Conservation (phyloP, 129 eudicot genomes). For the Dittrichia graveolens region DNA sequence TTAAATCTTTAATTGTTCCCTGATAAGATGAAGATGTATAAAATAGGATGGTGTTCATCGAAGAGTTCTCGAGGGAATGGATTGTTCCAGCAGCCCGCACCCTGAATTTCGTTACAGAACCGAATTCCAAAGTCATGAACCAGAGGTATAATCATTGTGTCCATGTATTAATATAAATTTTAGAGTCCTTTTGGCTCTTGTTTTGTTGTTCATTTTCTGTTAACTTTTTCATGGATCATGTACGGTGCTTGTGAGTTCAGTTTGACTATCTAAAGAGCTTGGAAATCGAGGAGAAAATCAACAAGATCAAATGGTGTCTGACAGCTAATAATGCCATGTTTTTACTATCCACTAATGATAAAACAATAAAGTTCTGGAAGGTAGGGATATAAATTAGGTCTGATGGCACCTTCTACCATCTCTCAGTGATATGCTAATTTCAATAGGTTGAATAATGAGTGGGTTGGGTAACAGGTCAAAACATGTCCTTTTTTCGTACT, state of each 20-base stretch:
- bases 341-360: slow-evolving; percentile 94
- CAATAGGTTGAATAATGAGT: not conserved
- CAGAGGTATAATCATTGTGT: slow-evolving; percentile 60
- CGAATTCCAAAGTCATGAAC: slow-evolving; percentile 97
- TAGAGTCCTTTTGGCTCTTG: not conserved
- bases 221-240: slow-evolving; percentile 5
- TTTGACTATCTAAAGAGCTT: slow-evolving; percentile 95
- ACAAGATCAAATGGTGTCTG: slow-evolving; percentile 96
- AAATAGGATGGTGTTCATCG: slow-evolving; percentile 69
- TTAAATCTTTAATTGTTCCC: not conserved
- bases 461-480: not conserved
- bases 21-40: slow-evolving; percentile 37
- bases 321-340: slow-evolving; percentile 73
- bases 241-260: slow-evolving; percentile 49
- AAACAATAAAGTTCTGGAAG: slow-evolving; percentile 96
- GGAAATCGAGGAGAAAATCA: slow-evolving; percentile 98
- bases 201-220: slow-evolving; percentile 4
- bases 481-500: not conserved
- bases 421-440: slow-evolving; percentile 7
- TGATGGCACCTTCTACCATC: slow-evolving; percentile 14
- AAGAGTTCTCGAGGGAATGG: slow-evolving; percentile 74
- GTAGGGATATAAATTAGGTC: slow-evolving; percentile 31
- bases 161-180: not conserved
- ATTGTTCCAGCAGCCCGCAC: slow-evolving; percentile 72
- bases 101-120: slow-evolving; percentile 95